Evolutionary conservation across 2,329 filamentous ascomycete species (phyloP), one percentile per base, ranked within the genome.

Genomic region (Sporothrix brasiliensis): DNA sequence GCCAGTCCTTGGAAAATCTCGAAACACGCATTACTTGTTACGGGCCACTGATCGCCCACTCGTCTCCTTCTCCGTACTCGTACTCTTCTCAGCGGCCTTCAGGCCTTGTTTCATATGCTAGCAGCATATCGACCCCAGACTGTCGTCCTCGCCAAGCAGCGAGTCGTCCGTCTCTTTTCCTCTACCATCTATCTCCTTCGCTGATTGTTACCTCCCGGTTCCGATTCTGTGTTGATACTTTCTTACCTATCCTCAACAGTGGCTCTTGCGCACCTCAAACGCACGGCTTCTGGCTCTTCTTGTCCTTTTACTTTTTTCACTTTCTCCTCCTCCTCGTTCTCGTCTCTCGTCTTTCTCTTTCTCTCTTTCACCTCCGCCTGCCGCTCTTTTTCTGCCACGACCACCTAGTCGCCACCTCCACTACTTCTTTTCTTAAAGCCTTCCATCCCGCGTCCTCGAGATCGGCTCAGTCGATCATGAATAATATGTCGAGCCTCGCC

Each of bases 401-500:
- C 24, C 34, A 21, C 49, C 10, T 9, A 11, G 13, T 60, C 47
- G 6, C 30, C 19, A 14, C 67, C 13, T 44, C 68, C 39, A 7
- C 44, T 27, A n/a, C 30, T 24, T 19, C 19, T 4, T 44, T 4
- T 44, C n/a, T 50, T 41, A 9, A 9, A 4, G 7, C 53, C n/a
- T 61, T 24, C 24, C 21, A n/a, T 44, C 16, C 53, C 66, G 65
- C n/a, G 50, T 34, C 27, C 30, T 24, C 50, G 50, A 67, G 21
- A 44, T 41, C n/a, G 67, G 69, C 53, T 39, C 47, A 14, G 50
- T 52, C 34, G 69, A 69, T 50, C 71, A 74, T 67, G 41, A 27
- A 21, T 82, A 86, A 85, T 73, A 89, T 89, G 87, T 88, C 91
- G 80, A 88, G 89, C 76, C 83, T 88, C 74, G 87, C 90, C 79